Evolutionary conservation across 495 filamentous ascomycete species (phyloP).

Genomic region (Lasiosphaeria hispida): DNA sequence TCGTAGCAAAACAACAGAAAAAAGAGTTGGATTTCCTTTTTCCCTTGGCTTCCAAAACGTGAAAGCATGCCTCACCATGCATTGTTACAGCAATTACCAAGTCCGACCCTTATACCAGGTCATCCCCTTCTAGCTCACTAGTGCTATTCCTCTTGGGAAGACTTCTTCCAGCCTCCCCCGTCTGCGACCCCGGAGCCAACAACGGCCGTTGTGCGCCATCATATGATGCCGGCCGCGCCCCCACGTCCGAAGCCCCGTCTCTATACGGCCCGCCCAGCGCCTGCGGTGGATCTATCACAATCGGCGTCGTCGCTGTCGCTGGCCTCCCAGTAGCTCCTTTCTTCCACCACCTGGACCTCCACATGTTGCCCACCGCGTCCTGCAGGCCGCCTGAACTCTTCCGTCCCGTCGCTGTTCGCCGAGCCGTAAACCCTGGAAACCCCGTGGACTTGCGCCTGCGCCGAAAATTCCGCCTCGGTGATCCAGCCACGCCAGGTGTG

Average conservation of each 20-base stretch:
- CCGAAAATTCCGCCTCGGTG: conserved; percentile 32
- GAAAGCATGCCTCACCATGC: too few species aligned
- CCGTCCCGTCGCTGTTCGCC: conserved; percentile 27
- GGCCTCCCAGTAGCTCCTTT: conserved; percentile 1
- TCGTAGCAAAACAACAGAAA: too few species aligned
- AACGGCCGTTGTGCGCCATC: too few species aligned
- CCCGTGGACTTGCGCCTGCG: conserved; percentile 51
- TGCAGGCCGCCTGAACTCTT: conserved; percentile 35
- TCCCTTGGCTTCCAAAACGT: too few species aligned
- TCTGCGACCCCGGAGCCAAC: too few species aligned
- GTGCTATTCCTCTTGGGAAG: too few species aligned
- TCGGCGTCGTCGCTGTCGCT: conserved; percentile 1
- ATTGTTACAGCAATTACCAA: too few species aligned
- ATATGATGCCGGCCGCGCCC: too few species aligned
- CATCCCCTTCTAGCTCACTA: too few species aligned
- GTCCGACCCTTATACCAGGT: too few species aligned
- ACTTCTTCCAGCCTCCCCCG: too few species aligned
- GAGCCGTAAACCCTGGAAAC: conserved; percentile 52
- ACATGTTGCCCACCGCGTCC: conserved; percentile 37
- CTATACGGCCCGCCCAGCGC: not conserved
- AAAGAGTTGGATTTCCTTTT: too few species aligned
- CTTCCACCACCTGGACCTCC: conserved; percentile 42
- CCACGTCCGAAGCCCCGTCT: not conserved
- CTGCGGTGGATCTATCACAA: not conserved
- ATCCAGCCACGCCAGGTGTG: not conserved